Conservation (phyloP, 177 flowering plant genomes). For the Telopea speciosissima region DNA sequence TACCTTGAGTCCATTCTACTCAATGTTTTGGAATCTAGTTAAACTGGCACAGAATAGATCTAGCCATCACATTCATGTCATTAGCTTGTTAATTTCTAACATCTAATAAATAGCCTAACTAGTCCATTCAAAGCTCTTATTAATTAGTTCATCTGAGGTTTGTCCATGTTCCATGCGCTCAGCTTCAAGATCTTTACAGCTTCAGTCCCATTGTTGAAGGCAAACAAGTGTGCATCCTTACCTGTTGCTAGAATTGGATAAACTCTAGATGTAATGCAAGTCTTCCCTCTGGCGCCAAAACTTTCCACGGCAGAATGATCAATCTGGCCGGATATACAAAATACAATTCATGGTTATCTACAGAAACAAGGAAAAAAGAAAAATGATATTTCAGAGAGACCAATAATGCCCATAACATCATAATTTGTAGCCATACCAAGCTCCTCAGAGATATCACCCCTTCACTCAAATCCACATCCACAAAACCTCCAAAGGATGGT, state of each 20-base stretch:
- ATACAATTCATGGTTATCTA: too few relatives aligned
- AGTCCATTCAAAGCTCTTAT: not conserved
- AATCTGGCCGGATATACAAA: slow-evolving; percentile 19
- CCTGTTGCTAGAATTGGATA: slow-evolving; percentile 20
- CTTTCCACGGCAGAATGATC: slow-evolving; percentile 83
- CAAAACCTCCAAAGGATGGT: slow-evolving; percentile 33
- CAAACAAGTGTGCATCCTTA: slow-evolving; percentile 9
- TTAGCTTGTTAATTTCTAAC: too few relatives aligned
- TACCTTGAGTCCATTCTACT: too few relatives aligned
- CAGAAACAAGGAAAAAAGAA: not conserved
- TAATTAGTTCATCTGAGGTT: not conserved
- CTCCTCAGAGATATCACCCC: slow-evolving; percentile 27
- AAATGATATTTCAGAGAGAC: not conserved
- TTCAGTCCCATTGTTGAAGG: slow-evolving; percentile 25
- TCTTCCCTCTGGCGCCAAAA: slow-evolving; percentile 63
- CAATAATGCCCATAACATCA: too few relatives aligned
- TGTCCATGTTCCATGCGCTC: not conserved
- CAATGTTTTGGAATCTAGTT: too few relatives aligned
- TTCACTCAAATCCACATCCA: slow-evolving; percentile 20
- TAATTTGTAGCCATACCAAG: slow-evolving; percentile 7
- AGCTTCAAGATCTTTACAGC: slow-evolving; percentile 2
- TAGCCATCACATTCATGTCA: too few relatives aligned
- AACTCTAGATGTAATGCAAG: slow-evolving; percentile 33
- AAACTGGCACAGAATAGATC: too few relatives aligned
- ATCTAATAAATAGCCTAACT: too few relatives aligned